A percentile compares a stretch with the other conserved stretches of the same genome.
Evolutionary conservation across 2,329 filamentous ascomycete genomes (phyloP).

Genomic region (Talaromyces sp.): DNA sequence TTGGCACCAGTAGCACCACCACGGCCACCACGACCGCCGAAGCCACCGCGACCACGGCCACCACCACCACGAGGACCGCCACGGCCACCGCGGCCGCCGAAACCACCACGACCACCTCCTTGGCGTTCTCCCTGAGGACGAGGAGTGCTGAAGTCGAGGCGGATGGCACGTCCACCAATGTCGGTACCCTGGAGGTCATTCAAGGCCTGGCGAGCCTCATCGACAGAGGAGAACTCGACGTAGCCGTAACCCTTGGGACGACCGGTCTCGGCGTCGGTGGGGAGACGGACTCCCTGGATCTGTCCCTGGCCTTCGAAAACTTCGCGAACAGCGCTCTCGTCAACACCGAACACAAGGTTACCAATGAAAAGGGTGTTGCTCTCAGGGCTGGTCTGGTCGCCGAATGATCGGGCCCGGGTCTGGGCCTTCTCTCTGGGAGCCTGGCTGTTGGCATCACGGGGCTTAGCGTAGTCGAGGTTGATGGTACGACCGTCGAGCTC

Average conservation of each 20-base stretch:
- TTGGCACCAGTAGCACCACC: constrained; percentile 43
- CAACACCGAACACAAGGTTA: constrained; percentile 81
- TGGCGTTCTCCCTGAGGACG: constrained; percentile 55
- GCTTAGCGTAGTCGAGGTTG: constrained; percentile 75
- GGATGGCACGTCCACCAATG: constrained; percentile 69
- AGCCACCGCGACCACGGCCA: constrained; percentile 42
- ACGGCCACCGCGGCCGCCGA: constrained; percentile 52
- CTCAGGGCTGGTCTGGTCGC: constrained; percentile 74
- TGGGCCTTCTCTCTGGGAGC: constrained; percentile 63
- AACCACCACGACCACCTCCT: constrained; percentile 44
- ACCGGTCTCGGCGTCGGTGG: constrained; percentile 80
- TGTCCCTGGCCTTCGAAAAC: constrained; percentile 69
- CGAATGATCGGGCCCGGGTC: constrained; percentile 55
- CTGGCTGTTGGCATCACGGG: constrained; percentile 57
- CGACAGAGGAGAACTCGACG: constrained; percentile 74
- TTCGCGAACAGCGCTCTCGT: constrained; percentile 70
- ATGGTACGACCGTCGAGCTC: constrained; percentile 72
- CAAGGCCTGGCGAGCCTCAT: constrained; percentile 76
- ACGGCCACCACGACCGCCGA: constrained; percentile 15
- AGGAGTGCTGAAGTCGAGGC: constrained; percentile 76
- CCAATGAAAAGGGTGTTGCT: constrained; percentile 88
- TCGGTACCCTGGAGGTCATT: constrained; percentile 68
- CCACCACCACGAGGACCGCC: constrained; percentile 54
- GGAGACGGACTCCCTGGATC: constrained; percentile 78
- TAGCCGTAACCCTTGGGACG: constrained; percentile 91